Evolutionary conservation across 805 yeast species (phyloP), one percentile per base, ranked within the genome.

Genomic region (Metschnikowia amazonensis): DNA sequence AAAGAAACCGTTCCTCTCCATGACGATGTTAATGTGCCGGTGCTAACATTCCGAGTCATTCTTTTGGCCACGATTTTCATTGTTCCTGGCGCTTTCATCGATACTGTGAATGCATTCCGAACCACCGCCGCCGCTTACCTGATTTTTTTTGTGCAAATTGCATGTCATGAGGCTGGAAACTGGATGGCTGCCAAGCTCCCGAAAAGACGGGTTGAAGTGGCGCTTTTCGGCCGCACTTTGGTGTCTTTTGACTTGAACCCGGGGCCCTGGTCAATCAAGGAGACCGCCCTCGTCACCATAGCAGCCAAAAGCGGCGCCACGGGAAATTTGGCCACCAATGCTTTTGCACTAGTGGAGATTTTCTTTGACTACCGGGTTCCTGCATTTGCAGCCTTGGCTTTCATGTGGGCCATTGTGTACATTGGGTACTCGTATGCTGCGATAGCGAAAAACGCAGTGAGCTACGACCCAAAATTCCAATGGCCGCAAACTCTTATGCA

Each of bases 191-290:
- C 44, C 18, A 58, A 55, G 0, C 59, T 77, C 3, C 82, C 82
- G 0, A 43, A 53, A 8, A 62, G 56, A 43, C 46, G 41, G 11
- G 46, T 67, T 6, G 43, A 42, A 4, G 33, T 60, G 5, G 52
- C 58, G 5, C 42, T 56, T 5, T 53, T 57, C 41, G 28, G 42
- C 13, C 35, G 29, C 11, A 17, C 11, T 11, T 13, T 29, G 13
- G 36, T 18, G 11, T 48, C 50, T 25, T 67, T 75, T 50, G 63
- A 63, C 43, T 27, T 51, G 29, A 77, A 77, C 47, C 82, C 82
- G 0, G 77, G 80, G 2, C 81, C 82, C 0, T 77, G 81, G 81
- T 62, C 78, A 4, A 69, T 77, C 35, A 76, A 77, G 47, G 82
- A 77, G 52, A 69, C 80, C 7, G 74, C 77, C 28, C 46, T 82